Evolutionary conservation across 306 rosid species (phyloP).

Genomic region (Dryas drummondii): DNA sequence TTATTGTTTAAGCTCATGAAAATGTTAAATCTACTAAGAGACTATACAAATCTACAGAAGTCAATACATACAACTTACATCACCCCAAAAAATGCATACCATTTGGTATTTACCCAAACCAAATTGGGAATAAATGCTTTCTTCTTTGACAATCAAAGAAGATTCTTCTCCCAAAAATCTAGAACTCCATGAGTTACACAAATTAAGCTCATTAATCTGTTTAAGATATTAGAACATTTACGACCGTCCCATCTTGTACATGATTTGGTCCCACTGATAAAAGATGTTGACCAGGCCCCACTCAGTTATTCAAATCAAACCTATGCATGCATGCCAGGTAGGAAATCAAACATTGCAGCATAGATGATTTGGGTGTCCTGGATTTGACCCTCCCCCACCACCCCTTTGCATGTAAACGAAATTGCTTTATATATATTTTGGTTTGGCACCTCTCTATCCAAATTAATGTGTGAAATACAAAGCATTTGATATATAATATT

Average conservation of each 20-base stretch:
- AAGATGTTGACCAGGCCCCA: constrained; percentile 42
- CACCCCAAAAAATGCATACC: neutral
- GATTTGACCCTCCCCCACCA: constrained; percentile 33
- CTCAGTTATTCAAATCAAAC: constrained; percentile 22
- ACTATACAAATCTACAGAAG: too few relatives aligned
- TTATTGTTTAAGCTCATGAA: too few relatives aligned
- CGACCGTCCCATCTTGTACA: constrained; percentile 33
- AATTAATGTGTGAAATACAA: constrained; percentile 5
- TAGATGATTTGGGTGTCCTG: constrained; percentile 31
- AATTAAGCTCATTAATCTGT: constrained; percentile 21
- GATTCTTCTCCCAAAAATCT: constrained; percentile 57
- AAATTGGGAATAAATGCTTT: constrained; percentile 69
- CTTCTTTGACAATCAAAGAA: constrained; percentile 84
- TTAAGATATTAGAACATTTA: constrained; percentile 17
- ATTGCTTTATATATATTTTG: neutral
- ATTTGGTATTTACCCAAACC: constrained; percentile 36
- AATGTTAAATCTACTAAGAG: too few relatives aligned
- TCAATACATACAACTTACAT: too few relatives aligned
- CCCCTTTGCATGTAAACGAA: constrained; percentile 32
- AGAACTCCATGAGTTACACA: constrained; percentile 28
- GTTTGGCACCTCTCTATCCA: constrained; percentile 23
- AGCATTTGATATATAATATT: constrained; percentile 1
- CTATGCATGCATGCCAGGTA: constrained; percentile 39
- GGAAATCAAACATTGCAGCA: constrained; percentile 31
- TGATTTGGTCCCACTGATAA: constrained; percentile 34